Evolutionary conservation across 2,329 filamentous ascomycete genomes (phyloP).

Genomic region (Hypomyces perniciosus): DNA sequence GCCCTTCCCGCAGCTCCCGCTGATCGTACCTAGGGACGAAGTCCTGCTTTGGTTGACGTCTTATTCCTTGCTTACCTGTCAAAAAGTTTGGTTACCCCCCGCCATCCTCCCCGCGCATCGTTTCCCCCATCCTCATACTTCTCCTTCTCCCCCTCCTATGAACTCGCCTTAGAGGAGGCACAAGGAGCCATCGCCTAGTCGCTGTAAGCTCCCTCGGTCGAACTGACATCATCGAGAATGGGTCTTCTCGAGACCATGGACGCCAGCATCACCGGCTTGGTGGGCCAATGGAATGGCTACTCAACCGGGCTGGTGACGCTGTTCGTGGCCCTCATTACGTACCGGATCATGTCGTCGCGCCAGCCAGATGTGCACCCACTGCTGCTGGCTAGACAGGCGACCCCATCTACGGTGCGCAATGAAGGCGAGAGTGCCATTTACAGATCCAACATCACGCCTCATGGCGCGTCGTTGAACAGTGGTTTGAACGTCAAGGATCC

Average conservation of each 20-base stretch:
- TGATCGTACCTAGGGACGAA: too few species aligned
- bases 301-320: conserved; percentile 63
- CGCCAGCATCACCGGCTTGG: conserved; percentile 58
- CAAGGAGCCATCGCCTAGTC: not conserved
- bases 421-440: conserved; percentile 81
- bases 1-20: too few species aligned
- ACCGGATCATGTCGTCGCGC: conserved; percentile 61
- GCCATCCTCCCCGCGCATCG: not conserved
- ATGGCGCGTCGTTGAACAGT: conserved; percentile 72
- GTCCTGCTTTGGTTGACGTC: too few species aligned
- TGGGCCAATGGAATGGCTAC: conserved; percentile 77
- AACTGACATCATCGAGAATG: conserved; percentile 23
- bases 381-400: conserved; percentile 78
- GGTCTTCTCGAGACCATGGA: conserved; percentile 59
- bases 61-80: too few species aligned
- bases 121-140: not conserved
- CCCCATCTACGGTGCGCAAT: conserved; percentile 71
- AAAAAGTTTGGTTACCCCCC: not conserved
- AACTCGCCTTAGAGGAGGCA: conserved; percentile 3
- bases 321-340: conserved; percentile 62
- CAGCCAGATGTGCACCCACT: conserved; percentile 92
- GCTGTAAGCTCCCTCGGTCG: conserved; percentile 2
- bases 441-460: conserved; percentile 75
- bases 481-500: conserved; percentile 79
- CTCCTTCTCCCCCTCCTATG: not conserved